These are phyloP conservation scores for Porodaedalea pini DNA, from an alignment of 1,284 basidiomycete genomes.

Conservation along the genomic window DNA sequence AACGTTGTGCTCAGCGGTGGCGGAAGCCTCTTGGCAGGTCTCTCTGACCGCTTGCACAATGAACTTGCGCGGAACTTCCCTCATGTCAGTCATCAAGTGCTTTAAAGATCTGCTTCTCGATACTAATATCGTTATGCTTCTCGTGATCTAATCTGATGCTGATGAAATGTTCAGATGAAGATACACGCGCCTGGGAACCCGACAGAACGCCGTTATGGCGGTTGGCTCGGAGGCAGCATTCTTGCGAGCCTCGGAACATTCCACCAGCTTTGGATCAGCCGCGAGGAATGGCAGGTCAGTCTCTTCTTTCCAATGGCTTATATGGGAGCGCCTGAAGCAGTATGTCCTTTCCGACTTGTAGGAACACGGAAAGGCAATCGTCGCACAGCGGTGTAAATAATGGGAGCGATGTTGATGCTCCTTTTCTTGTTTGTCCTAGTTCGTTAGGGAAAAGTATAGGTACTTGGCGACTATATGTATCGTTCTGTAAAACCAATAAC, in stretches of 20 bases:
- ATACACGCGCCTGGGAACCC: conserved; percentile 89
- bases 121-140: conserved; percentile 3
- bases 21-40: conserved; percentile 81
- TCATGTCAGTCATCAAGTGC: conserved; percentile 52
- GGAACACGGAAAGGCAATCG: conserved; percentile 77
- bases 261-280: conserved; percentile 93
- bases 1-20: conserved; percentile 97
- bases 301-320: background rate
- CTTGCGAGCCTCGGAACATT: conserved; percentile 92
- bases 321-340: background rate
- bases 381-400: conserved; percentile 78
- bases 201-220: conserved; percentile 82
- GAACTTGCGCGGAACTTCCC: conserved; percentile 80
- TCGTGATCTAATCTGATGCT: conserved; percentile 44
- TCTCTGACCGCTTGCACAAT: conserved; percentile 79
- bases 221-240: conserved; percentile 93
- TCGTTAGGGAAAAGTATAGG: too few relatives aligned
- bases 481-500: too few relatives aligned
- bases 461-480: too few relatives aligned
- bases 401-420: conserved; percentile 32
- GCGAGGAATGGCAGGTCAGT: conserved; percentile 84
- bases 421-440: too few relatives aligned
- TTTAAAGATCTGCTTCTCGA: background rate
- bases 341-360: conserved; percentile 27
- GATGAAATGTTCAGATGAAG: conserved; percentile 42